Base-by-base conservation (phyloP, 495 filamentous ascomycete genomes). In the Staphylotrichum tortipilum region DNA sequence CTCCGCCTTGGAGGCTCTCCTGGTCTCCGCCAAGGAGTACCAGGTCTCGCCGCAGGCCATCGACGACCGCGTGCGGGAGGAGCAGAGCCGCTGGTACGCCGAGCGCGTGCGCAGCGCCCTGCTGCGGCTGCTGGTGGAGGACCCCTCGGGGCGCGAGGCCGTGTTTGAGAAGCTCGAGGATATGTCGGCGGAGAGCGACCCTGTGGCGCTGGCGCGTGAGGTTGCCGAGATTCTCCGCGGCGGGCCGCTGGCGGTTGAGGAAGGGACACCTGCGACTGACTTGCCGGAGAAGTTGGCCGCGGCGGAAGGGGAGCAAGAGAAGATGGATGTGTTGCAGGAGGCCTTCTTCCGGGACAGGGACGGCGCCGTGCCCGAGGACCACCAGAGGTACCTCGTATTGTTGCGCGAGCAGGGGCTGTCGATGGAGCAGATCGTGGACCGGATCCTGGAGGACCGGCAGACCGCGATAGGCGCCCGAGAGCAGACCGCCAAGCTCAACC, bases 21-120 rank as follows among this genome's bases (percentile, higher is more conserved):
- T 73, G 41, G 55, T 62, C 15, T 64, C 64, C 17, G 70, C 68
- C 36, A 59, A 63, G 47, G 59, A 61, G 26, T 55, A 64, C 48
- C 57, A 67, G 46, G 51, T 66, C 38, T 58, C 65, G 28, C 58
- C 72, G 12, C 52, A 58, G 28, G 54, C 53, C 14, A 59, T 75
- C 21, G 70, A 74, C 49, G 60, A 61, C 35, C 66, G 60, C 17
- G 64, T 75, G 55, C 48, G 59, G 15, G 65, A 67, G 34, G 70
- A 70, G 57, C 69, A 68, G 41, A 62, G 59, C 40, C 58, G 65
- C 30, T 75, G 71, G 71, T 69, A 73, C 36, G 58, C 60, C 35
- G 67, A 69, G 44, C 64, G 56, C 28, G 59, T 66, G 43, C 60
- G 64, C 7, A 49, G 52, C 8, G 54, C 63, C 7, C 38, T 66